Percentiles rank a stretch among this genome's conserved stretches.
Evolutionary conservation across 1,284 basidiomycete genomes (phyloP).

Genomic region (Veloboletus limbatus): DNA sequence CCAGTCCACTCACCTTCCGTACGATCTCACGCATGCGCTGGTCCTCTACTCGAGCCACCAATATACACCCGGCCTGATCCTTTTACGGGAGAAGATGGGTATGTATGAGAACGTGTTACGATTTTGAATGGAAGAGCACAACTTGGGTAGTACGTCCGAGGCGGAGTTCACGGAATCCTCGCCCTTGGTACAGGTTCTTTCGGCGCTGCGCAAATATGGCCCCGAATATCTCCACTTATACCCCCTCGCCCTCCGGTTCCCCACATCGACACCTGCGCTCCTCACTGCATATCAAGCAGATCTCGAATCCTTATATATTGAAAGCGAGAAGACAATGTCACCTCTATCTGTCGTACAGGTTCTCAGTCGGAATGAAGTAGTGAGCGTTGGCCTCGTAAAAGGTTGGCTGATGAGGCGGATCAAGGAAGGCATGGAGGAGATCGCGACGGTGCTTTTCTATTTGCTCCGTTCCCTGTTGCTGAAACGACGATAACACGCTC

Average conservation of each 20-base stretch:
- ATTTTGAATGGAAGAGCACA: constrained; percentile 82
- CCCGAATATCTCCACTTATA: constrained; percentile 74
- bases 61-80: constrained; percentile 83
- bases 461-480: background rate
- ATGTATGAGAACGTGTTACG: constrained; percentile 96
- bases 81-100: constrained; percentile 89
- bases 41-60: constrained; percentile 85
- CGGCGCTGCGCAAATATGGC: constrained; percentile 75
- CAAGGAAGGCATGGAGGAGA: constrained; percentile 68
- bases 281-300: constrained; percentile 71
- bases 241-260: constrained; percentile 84
- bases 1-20: constrained; percentile 64
- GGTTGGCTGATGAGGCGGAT: constrained; percentile 84
- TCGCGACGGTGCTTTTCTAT: constrained; percentile 57
- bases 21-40: constrained; percentile 88
- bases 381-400: constrained; percentile 88
- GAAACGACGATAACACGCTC: background rate
- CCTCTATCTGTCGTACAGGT: constrained; percentile 88
- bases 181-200: constrained; percentile 64
- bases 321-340: constrained; percentile 79
- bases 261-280: constrained; percentile 75
- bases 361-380: constrained; percentile 81
- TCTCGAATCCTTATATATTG: constrained; percentile 70
- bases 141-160: constrained; percentile 35
- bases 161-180: constrained; percentile 29